A percentile compares a stretch with the other conserved stretches of the same genome.
phyloP scores from a whole-genome alignment of 1,284 basidiomycete species.

The Irpex lacteus region DNA sequence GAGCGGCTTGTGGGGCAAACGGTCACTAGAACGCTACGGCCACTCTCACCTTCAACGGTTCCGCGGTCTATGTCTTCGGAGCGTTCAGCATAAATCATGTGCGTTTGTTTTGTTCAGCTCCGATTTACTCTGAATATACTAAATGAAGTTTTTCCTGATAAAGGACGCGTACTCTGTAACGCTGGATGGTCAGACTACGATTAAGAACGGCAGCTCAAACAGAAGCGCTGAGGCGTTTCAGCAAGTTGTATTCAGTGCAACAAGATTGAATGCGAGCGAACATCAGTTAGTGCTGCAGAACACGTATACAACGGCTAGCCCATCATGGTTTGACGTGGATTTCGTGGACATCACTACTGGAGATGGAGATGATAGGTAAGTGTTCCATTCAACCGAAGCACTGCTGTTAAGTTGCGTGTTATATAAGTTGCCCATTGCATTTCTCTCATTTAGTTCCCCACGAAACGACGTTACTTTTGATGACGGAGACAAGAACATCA shows the following conservation, averaged over 20 bases:
- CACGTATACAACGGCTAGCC: neutral
- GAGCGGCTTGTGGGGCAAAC: neutral
- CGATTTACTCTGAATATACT: neutral
- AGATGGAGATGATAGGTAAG: neutral
- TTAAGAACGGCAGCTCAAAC: neutral
- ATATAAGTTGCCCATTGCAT: too few relatives aligned
- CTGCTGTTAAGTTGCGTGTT: too few relatives aligned
- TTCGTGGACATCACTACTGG: neutral
- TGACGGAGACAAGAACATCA: neutral
- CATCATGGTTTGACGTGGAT: neutral
- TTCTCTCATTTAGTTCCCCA: neutral
- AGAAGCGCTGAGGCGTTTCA: neutral
- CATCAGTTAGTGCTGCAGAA: neutral
- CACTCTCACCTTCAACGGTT: neutral
- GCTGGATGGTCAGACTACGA: neutral
- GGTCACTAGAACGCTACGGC: neutral
- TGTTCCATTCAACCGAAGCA: neutral
- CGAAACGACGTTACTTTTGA: neutral
- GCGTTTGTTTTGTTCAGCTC: neutral
- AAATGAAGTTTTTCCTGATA: neutral
- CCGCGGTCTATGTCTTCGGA: slow-evolving; percentile 2
- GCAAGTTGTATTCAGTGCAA: neutral
- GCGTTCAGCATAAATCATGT: neutral
- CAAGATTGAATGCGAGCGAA: neutral
- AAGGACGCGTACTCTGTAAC: neutral